phyloP scores from a whole-genome alignment of 2,329 filamentous ascomycete genomes.

The Ceratocystis diversiconidia region DNA sequence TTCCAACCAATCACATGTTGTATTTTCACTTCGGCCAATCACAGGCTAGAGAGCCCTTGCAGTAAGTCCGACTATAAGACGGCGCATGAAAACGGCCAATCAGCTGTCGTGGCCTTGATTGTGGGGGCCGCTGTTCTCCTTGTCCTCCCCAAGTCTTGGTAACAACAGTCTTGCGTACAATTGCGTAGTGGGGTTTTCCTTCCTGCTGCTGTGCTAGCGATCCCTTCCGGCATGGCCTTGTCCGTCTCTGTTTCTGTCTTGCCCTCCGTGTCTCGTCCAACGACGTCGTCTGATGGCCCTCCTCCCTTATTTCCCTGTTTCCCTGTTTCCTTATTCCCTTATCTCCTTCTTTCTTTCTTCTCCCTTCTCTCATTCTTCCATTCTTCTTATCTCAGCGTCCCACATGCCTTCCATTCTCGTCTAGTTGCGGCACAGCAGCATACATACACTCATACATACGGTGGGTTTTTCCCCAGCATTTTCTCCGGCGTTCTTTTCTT shows the following conservation, averaged over 20 bases:
- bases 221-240: background rate
- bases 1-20: background rate
- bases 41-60: background rate
- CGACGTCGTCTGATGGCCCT: background rate
- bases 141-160: background rate
- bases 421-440: background rate
- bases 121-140: background rate
- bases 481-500: too few relatives aligned
- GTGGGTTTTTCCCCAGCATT: too few relatives aligned
- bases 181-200: background rate
- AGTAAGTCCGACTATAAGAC: background rate
- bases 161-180: background rate
- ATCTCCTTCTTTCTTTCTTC: background rate
- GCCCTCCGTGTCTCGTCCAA: background rate
- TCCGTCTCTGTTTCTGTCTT: constrained; percentile 2
- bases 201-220: background rate
- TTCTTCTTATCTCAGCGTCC: background rate
- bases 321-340: background rate
- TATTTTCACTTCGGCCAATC: background rate
- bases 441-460: too few relatives aligned
- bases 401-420: background rate
- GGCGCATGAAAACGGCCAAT: background rate
- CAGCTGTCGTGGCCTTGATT: background rate
- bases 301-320: background rate
- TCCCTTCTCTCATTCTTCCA: background rate